phyloP scores from a whole-genome alignment of 139 green algal species.

The Picochlorum costavermella region DNA sequence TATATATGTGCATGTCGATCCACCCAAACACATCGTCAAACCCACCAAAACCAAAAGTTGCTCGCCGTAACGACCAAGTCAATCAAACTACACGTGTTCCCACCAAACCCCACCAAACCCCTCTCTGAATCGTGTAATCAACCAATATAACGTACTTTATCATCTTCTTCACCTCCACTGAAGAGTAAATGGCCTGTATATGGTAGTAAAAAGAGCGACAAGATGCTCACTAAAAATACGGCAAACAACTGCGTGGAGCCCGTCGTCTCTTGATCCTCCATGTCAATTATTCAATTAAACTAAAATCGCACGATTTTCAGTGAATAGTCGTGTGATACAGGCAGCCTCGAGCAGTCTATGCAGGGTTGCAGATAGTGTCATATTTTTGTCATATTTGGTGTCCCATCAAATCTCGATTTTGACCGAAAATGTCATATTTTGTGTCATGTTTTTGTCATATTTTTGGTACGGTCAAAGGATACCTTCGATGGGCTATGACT shows the following conservation, averaged over 20 bases:
- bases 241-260: conserved; percentile 59
- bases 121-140: too few relatives aligned
- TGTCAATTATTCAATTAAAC: neutral
- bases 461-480: neutral
- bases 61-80: too few relatives aligned
- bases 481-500: neutral
- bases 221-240: conserved; percentile 66
- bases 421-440: conserved; percentile 3
- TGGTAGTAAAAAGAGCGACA: conserved; percentile 59
- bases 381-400: conserved; percentile 2
- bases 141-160: too few relatives aligned
- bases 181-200: conserved; percentile 63
- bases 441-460: conserved; percentile 1
- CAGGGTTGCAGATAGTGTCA: neutral
- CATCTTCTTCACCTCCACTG: conserved; percentile 15
- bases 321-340: neutral
- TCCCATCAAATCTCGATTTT: conserved; percentile 2
- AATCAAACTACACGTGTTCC: too few relatives aligned
- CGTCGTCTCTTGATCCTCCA: conserved; percentile 10
- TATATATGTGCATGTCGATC: too few relatives aligned
- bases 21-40: too few relatives aligned
- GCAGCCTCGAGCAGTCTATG: neutral
- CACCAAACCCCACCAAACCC: too few relatives aligned
- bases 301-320: too few relatives aligned
- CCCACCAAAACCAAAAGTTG: too few relatives aligned